Conservation (phyloP, 192 early-diverging fungal genomes). For the Backusella macrospora region DNA sequence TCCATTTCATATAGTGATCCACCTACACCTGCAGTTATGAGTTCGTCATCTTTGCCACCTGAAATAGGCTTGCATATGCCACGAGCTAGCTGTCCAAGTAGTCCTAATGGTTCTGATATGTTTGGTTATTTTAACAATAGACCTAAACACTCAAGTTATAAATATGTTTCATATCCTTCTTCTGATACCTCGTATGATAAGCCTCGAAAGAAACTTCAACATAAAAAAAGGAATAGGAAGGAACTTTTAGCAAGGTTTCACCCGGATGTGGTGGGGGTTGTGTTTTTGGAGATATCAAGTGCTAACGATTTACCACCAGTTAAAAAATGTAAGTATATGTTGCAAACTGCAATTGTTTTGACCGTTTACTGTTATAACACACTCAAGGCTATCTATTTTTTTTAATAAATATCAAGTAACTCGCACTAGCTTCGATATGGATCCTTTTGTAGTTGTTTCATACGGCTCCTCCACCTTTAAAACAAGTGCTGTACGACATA, state of each 20-base stretch:
- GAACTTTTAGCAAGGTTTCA: conserved; percentile 25
- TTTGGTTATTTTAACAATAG: neutral
- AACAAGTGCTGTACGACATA: conserved; percentile 65
- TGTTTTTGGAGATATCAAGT: conserved; percentile 54
- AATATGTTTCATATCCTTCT: neutral
- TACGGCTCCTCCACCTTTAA: conserved; percentile 71
- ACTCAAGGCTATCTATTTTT: neutral
- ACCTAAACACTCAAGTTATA: neutral
- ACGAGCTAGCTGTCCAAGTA: conserved; percentile 5
- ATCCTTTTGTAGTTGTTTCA: conserved; percentile 79
- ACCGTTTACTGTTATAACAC: neutral
- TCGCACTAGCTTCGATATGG: conserved; percentile 72
- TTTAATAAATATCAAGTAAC: conserved; percentile 31
- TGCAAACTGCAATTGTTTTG: too few relatives aligned
- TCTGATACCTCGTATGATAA: neutral
- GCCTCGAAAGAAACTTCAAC: neutral
- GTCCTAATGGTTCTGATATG: neutral
- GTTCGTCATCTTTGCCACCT: conserved; percentile 2
- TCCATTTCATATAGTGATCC: conserved; percentile 2
- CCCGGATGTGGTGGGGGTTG: conserved; percentile 45
- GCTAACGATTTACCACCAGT: conserved; percentile 53
- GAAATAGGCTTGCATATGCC: neutral
- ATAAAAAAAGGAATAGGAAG: neutral
- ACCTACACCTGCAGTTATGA: neutral
- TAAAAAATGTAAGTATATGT: conserved; percentile 23